phyloP scores from a whole-genome alignment of 2,329 filamentous ascomycete species.

The Botryosphaeria dothidea region DNA sequence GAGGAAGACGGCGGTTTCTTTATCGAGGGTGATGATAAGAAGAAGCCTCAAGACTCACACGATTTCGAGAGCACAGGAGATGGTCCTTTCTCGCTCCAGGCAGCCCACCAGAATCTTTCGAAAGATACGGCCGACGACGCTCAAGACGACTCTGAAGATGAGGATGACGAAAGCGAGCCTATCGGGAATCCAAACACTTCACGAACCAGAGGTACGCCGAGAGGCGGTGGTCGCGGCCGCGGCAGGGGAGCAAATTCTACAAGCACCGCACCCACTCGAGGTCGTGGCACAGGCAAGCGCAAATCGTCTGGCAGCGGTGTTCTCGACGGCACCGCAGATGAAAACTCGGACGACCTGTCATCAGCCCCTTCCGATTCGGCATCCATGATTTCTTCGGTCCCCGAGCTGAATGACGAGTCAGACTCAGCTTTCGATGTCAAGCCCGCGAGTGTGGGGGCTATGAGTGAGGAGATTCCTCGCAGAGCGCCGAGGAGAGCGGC shows the following conservation, averaged over 20 bases:
- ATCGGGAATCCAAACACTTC: neutral
- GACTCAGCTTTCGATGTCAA: neutral
- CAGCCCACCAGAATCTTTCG: slow-evolving; percentile 28
- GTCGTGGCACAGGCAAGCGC: neutral
- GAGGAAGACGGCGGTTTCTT: slow-evolving; percentile 30
- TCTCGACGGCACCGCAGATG: neutral
- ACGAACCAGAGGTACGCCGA: neutral
- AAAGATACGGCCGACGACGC: slow-evolving; percentile 6
- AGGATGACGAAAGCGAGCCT: neutral
- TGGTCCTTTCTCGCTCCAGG: slow-evolving; percentile 37
- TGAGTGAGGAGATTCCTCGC: neutral
- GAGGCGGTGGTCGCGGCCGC: slow-evolving; percentile 22
- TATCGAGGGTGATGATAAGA: slow-evolving; percentile 35
- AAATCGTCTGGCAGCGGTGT: neutral
- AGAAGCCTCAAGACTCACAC: neutral
- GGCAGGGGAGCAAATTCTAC: slow-evolving; percentile 21
- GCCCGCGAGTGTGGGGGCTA: neutral
- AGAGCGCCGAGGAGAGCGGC: slow-evolving; percentile 13
- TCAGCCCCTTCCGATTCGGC: neutral
- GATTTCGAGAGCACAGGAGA: slow-evolving; percentile 19
- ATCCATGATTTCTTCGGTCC: neutral
- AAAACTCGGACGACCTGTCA: neutral
- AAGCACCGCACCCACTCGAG: neutral
- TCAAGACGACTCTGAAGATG: neutral
- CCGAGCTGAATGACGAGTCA: neutral